phyloP scores from a whole-genome alignment of 2,329 filamentous ascomycete genomes.

The Coniella lustricola region DNA sequence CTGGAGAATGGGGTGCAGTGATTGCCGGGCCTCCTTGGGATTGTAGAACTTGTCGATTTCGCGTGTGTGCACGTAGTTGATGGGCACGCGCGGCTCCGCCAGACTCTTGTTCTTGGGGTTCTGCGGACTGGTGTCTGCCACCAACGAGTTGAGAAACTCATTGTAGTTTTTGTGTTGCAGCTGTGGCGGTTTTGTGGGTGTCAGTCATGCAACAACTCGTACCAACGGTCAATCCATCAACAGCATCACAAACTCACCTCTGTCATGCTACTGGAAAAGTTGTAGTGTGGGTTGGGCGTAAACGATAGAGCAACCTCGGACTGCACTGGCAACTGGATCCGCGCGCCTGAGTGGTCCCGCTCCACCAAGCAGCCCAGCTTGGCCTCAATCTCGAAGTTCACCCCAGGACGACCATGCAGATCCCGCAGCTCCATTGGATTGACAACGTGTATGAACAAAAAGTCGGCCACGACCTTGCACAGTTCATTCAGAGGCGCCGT shows the following conservation, averaged over 20 bases:
- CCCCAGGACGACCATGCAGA: slow-evolving; percentile 44
- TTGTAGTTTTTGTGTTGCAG: slow-evolving; percentile 78
- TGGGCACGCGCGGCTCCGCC: slow-evolving; percentile 46
- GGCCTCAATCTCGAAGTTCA: slow-evolving; percentile 87
- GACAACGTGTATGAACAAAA: slow-evolving; percentile 67
- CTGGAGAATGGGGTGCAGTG: slow-evolving; percentile 58
- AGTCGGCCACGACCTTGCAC: slow-evolving; percentile 71
- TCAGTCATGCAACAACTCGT: not conserved
- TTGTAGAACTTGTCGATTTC: slow-evolving; percentile 83
- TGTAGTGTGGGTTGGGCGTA: slow-evolving; percentile 55
- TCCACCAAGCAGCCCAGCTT: slow-evolving; percentile 81
- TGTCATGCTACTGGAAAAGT: slow-evolving; percentile 86
- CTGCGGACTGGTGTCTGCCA: slow-evolving; percentile 50
- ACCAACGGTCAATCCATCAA: too few species aligned
- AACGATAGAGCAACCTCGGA: slow-evolving; percentile 48
- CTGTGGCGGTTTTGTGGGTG: too few species aligned
- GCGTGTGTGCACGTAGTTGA: slow-evolving; percentile 75
- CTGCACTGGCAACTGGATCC: slow-evolving; percentile 54
- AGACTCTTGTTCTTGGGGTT: slow-evolving; percentile 37
- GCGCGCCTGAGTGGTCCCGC: slow-evolving; percentile 60
- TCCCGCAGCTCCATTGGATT: slow-evolving; percentile 58
- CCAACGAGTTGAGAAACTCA: slow-evolving; percentile 68
- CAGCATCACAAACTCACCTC: slow-evolving; percentile 68
- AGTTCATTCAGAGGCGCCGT: slow-evolving; percentile 67
- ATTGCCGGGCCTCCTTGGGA: slow-evolving; percentile 48